These are phyloP conservation scores for Tetraselmis striata DNA, from an alignment of 139 green algal genomes.

Conservation along the genomic window DNA sequence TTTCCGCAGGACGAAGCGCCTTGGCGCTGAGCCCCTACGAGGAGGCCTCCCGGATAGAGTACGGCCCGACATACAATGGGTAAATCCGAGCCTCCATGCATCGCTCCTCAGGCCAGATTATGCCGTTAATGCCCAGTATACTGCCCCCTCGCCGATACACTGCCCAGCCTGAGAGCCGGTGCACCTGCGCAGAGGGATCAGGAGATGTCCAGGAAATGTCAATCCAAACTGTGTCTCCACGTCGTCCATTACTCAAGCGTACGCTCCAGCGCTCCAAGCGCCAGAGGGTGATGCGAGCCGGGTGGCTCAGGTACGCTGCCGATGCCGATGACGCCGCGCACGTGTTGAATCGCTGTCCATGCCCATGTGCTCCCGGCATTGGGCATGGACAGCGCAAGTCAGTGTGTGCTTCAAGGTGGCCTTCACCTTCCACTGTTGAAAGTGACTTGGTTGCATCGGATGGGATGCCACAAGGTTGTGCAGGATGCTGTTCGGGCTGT, in stretches of 20 bases:
- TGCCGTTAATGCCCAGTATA: neutral
- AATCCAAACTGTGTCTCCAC: slow-evolving; percentile 65
- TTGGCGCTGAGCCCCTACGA: neutral
- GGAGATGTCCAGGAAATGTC: slow-evolving; percentile 3
- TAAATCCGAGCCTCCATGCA: neutral
- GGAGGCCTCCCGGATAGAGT: neutral
- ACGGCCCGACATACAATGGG: neutral
- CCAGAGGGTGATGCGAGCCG: neutral
- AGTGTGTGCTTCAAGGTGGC: slow-evolving; percentile 14
- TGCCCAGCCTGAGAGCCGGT: neutral
- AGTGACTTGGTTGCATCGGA: neutral
- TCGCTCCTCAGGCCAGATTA: neutral
- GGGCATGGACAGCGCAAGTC: slow-evolving; percentile 28
- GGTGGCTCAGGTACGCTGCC: neutral
- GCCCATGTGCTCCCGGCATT: slow-evolving; percentile 14
- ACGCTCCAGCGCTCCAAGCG: neutral
- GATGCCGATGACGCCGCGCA: neutral
- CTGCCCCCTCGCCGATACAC: neutral
- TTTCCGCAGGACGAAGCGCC: neutral
- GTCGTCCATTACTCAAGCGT: slow-evolving; percentile 26
- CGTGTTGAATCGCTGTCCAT: neutral
- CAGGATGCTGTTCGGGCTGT: neutral
- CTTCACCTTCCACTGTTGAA: neutral
- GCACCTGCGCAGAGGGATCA: neutral
- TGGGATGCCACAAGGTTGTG: neutral